phyloP scores from a whole-genome alignment of 2,329 filamentous ascomycete species.

The Fusarium buharicum region DNA sequence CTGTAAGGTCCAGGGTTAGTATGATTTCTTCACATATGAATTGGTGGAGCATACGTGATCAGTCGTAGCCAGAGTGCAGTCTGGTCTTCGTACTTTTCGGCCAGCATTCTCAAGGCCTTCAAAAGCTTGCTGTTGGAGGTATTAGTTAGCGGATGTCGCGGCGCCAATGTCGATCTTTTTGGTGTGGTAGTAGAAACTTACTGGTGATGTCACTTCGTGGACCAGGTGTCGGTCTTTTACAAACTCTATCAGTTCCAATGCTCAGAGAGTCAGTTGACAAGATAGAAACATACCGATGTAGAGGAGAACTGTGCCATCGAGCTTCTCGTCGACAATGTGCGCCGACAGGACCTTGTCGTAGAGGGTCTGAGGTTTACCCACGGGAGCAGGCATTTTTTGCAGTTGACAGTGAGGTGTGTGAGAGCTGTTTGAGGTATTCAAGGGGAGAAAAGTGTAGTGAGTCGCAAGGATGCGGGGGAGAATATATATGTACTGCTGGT shows the following conservation, averaged over 20 bases:
- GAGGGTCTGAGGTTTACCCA: slow-evolving; percentile 80
- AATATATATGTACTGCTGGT: slow-evolving; percentile 4
- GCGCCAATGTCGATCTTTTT: slow-evolving; percentile 9
- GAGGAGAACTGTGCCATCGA: slow-evolving; percentile 89
- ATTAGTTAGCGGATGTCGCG: slow-evolving; percentile 29
- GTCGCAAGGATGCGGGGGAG: slow-evolving; percentile 8
- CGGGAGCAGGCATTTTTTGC: slow-evolving; percentile 78
- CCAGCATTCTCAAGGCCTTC: slow-evolving; percentile 92
- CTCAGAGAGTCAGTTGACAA: background rate
- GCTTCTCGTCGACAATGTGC: slow-evolving; percentile 95
- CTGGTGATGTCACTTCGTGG: slow-evolving; percentile 97
- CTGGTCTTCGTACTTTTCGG: slow-evolving; percentile 88
- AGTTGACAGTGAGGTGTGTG: slow-evolving; percentile 11
- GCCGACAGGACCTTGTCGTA: slow-evolving; percentile 98
- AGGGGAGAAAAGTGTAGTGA: background rate
- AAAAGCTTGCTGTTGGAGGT: slow-evolving; percentile 81
- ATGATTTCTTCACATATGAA: slow-evolving; percentile 5
- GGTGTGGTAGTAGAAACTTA: slow-evolving; percentile 57
- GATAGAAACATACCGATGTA: slow-evolving; percentile 79
- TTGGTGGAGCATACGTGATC: slow-evolving; percentile 79
- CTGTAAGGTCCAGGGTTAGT: slow-evolving; percentile 56
- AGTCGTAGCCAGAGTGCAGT: slow-evolving; percentile 95
- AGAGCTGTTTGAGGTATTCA: background rate
- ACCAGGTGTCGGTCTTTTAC: slow-evolving; percentile 87
- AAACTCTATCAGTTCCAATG: slow-evolving; percentile 21